Conservation (phyloP, 306 rosid genomes). For the Prunus fruticosa region DNA sequence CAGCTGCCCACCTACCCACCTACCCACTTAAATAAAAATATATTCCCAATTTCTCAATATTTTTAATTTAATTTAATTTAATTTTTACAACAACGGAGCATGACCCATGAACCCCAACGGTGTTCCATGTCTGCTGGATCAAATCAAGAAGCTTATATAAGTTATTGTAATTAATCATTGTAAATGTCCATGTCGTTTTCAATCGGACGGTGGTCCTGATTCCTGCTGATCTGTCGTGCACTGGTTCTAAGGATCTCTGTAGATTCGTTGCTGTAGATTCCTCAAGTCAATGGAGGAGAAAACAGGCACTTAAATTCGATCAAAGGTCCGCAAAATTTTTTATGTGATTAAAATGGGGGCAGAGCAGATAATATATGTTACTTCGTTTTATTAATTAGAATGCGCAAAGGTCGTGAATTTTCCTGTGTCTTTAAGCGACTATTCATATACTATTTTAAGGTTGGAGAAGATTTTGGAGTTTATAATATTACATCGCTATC, state of each 20-base stretch:
- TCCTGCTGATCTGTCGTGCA: slow-evolving; percentile 2
- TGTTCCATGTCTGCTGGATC: slow-evolving; percentile 4
- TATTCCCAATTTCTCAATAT: neutral
- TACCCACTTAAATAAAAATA: neutral
- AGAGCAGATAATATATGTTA: neutral
- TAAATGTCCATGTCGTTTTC: slow-evolving; percentile 8
- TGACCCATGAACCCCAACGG: neutral
- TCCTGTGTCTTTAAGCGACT: neutral
- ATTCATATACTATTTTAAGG: neutral
- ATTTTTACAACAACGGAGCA: neutral
- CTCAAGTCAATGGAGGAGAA: neutral
- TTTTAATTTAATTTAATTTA: neutral
- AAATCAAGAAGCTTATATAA: neutral
- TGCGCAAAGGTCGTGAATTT: neutral
- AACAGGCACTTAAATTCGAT: neutral
- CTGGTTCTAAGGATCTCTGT: slow-evolving; percentile 1
- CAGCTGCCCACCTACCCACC: neutral
- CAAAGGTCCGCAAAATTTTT: neutral
- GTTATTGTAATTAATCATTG: neutral
- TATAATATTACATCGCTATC: too few relatives aligned
- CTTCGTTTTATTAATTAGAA: neutral
- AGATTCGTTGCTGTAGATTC: slow-evolving; percentile 24
- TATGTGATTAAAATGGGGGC: neutral
- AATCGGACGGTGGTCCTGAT: slow-evolving; percentile 2
- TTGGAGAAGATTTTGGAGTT: neutral